phyloP scores from a whole-genome alignment of 2,329 filamentous ascomycete genomes.

The Phialemoniopsis sp. region DNA sequence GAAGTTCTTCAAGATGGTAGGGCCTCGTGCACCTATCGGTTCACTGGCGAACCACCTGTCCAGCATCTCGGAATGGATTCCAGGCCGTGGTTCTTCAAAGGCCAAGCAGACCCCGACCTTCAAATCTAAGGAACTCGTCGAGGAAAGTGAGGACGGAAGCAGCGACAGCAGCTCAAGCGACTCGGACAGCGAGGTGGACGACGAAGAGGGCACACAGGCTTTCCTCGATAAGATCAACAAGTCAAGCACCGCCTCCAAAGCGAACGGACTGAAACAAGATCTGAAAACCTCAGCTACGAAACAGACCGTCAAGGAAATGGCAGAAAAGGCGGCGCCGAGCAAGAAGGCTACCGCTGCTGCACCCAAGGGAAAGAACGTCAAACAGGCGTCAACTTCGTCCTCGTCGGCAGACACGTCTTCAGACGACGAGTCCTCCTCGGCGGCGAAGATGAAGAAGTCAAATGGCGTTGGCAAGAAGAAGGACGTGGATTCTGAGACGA shows the following conservation, averaged over 20 bases:
- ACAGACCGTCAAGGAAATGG: too few relatives aligned
- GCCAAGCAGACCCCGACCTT: constrained; percentile 5
- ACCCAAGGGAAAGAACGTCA: too few relatives aligned
- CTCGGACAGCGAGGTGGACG: constrained; percentile 4
- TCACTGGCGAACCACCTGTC: constrained; percentile 19
- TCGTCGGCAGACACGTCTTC: too few relatives aligned
- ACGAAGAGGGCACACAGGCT: constrained; percentile 2
- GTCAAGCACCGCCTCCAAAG: constrained; percentile 6
- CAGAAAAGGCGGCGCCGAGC: too few relatives aligned
- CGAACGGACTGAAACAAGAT: neutral
- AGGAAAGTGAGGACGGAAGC: constrained; percentile 16
- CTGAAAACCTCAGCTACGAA: too few relatives aligned
- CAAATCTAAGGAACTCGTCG: constrained; percentile 3
- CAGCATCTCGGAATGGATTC: constrained; percentile 9
- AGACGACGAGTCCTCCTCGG: too few relatives aligned
- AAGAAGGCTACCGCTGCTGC: too few relatives aligned
- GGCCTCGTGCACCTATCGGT: constrained; percentile 21
- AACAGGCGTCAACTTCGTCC: too few relatives aligned
- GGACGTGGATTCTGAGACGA: neutral
- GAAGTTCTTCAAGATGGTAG: constrained; percentile 11
- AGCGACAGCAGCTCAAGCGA: constrained; percentile 14
- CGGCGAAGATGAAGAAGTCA: too few relatives aligned
- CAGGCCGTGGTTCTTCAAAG: constrained; percentile 6
- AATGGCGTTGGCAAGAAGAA: too few relatives aligned
- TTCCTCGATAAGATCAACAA: constrained; percentile 12